Evolutionary conservation across 495 filamentous ascomycete species (phyloP), one percentile per base, ranked within the genome.

Genomic region (Penicillium robsamsonii): DNA sequence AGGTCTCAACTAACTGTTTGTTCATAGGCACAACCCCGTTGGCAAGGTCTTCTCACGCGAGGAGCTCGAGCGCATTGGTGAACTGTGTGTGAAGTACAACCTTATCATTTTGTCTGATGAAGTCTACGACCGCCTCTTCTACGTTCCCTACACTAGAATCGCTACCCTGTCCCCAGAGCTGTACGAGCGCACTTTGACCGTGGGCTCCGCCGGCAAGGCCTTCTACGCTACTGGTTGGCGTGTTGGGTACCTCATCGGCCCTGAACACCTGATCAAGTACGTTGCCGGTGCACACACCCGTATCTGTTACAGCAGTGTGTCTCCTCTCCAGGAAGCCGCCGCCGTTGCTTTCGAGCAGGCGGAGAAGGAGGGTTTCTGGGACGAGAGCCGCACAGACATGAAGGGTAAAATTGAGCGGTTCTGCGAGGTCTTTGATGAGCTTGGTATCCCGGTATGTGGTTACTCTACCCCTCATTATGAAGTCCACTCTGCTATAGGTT

Each of bases 151-250:
- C 67, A 97, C 92, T 13, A 82, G 94, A 60, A 88, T 96, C 55
- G 91, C 87, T 11, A 96, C 92, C 0, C 74, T 98, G 20, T 93
- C 90, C 0, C 89, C 90, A 0, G 91, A 96, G 64, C 85, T 97
- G 38, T 90, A 87, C 53, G 83, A 84, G 54, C 83, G 92, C 35
- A 98, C 94, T 17, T 74, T 98, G 33, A 97, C 93, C 3, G 94
- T 97, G 40, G 93, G 95, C 29, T 95, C 90, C 3, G 94, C 90
- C 5, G 94, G 94, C 55, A 98, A 98, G 77, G 95, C 94, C 72
- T 98, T 98, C 75, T 97, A 98, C 63, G 88, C 88, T 46, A 98
- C 94, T 0, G 94, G 94, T 37, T 98, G 94, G 94, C 85, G 94
- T 50, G 95, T 97, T 3, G 91, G 91, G 63, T 98, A 91, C 84